These are phyloP conservation scores for Castanea crenata DNA, from an alignment of 306 rosid species.

Conservation along the genomic window DNA sequence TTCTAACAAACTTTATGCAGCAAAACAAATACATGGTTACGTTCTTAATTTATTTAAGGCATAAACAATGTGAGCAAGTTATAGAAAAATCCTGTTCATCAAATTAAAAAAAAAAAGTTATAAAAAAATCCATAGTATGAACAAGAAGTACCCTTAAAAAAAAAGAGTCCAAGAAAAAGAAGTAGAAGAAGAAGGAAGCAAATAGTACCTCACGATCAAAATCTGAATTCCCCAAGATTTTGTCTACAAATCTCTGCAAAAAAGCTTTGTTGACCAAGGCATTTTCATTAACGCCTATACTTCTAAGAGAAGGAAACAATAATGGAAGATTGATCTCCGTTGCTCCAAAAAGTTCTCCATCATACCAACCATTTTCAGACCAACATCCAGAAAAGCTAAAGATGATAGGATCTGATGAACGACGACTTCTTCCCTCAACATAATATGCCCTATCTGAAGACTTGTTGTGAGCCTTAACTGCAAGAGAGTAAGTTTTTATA, in stretches of 20 bases:
- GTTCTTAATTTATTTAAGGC: too few species aligned
- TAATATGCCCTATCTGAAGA: conserved; percentile 19
- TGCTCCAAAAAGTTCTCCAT: conserved; percentile 40
- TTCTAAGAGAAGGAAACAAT: conserved; percentile 52
- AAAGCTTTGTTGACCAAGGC: conserved; percentile 58
- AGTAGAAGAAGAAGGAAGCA: too few species aligned
- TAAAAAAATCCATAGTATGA: neutral
- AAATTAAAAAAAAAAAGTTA: too few species aligned
- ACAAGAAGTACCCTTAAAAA: neutral
- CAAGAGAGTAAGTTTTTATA: conserved; percentile 28
- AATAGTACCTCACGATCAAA: neutral
- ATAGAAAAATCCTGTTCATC: neutral
- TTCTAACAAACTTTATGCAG: too few species aligned
- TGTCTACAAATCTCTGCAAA: conserved; percentile 27
- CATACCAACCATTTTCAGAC: conserved; percentile 40
- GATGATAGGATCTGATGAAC: conserved; percentile 19
- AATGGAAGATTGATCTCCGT: conserved; percentile 20
- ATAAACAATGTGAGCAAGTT: neutral
- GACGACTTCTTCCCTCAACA: neutral
- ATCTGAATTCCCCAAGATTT: neutral
- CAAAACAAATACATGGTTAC: too few species aligned
- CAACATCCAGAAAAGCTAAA: conserved; percentile 55
- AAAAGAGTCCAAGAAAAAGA: too few species aligned
- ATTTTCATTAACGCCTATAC: conserved; percentile 55
- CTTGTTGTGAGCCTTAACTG: conserved; percentile 38